phyloP scores from a whole-genome alignment of 2,329 filamentous ascomycete species.

The Peltaster fructicola region DNA sequence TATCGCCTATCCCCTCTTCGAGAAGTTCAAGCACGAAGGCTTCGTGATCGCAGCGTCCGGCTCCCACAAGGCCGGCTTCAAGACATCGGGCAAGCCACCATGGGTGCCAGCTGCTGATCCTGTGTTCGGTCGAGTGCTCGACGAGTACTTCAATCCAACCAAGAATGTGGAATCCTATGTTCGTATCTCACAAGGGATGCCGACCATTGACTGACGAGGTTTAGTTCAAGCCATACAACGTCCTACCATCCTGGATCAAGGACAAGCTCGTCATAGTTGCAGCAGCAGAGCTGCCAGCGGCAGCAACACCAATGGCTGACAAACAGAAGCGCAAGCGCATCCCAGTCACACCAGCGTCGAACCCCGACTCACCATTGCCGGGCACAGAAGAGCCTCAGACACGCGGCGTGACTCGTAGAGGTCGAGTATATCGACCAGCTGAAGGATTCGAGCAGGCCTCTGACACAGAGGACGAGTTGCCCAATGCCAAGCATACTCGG shows the following conservation, averaged over 20 bases:
- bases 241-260: not conserved
- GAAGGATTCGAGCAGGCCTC: too few relatives aligned
- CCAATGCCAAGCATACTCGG: too few relatives aligned
- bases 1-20: conserved; percentile 6
- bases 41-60: conserved; percentile 8
- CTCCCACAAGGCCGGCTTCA: conserved; percentile 8
- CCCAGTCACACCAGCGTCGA: too few relatives aligned
- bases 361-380: too few relatives aligned
- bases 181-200: conserved; percentile 2
- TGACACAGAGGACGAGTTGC: too few relatives aligned
- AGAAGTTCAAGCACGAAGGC: conserved; percentile 8
- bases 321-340: too few relatives aligned
- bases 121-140: conserved; percentile 10
- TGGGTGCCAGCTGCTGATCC: conserved; percentile 9
- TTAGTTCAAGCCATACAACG: conserved; percentile 1
- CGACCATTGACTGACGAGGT: conserved; percentile 2
- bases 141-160: conserved; percentile 13
- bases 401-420: too few relatives aligned
- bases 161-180: conserved; percentile 10
- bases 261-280: conserved; percentile 5
- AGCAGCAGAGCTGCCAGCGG: conserved; percentile 9
- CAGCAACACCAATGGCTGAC: conserved; percentile 10
- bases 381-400: too few relatives aligned
- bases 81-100: conserved; percentile 7
- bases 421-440: too few relatives aligned